Conservation (phyloP, 1,139 yeast genomes). For the Insectozyma bohioensis region DNA sequence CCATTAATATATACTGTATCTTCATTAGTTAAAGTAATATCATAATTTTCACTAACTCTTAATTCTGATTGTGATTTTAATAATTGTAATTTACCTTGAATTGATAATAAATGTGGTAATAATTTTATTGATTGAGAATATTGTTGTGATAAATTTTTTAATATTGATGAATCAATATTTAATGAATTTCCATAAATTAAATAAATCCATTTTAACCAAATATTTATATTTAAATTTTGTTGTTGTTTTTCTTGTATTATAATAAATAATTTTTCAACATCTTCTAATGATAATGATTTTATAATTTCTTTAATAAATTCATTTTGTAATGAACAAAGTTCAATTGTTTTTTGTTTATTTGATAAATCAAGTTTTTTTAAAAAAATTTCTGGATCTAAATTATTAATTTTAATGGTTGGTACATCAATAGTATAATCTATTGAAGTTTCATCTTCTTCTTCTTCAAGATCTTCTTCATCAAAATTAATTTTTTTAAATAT, state of each 20-base stretch:
- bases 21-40: slow-evolving; percentile 15
- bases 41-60: slow-evolving; percentile 24
- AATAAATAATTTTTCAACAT: slow-evolving; percentile 27
- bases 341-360: slow-evolving; percentile 15
- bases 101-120: slow-evolving; percentile 40
- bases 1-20: slow-evolving; percentile 20
- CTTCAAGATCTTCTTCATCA: slow-evolving; percentile 1
- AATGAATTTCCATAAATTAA: slow-evolving; percentile 45
- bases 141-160: slow-evolving; percentile 30
- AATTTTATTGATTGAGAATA: slow-evolving; percentile 32
- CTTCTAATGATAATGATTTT: slow-evolving; percentile 6
- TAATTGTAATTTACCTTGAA: slow-evolving; percentile 46
- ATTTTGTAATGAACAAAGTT: slow-evolving; percentile 35
- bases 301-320: slow-evolving; percentile 40
- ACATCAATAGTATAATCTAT: not conserved
- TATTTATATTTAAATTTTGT: slow-evolving; percentile 28
- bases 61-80: slow-evolving; percentile 40
- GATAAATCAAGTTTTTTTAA: slow-evolving; percentile 18
- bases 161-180: slow-evolving; percentile 31
- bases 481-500: slow-evolving; percentile 5
- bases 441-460: not conserved
- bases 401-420: slow-evolving; percentile 15
- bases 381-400: slow-evolving; percentile 26
- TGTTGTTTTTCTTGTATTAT: slow-evolving; percentile 35
- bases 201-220: slow-evolving; percentile 54